Conservation (phyloP, 768 basidiomycete genomes). For the Russula earlei region DNA sequence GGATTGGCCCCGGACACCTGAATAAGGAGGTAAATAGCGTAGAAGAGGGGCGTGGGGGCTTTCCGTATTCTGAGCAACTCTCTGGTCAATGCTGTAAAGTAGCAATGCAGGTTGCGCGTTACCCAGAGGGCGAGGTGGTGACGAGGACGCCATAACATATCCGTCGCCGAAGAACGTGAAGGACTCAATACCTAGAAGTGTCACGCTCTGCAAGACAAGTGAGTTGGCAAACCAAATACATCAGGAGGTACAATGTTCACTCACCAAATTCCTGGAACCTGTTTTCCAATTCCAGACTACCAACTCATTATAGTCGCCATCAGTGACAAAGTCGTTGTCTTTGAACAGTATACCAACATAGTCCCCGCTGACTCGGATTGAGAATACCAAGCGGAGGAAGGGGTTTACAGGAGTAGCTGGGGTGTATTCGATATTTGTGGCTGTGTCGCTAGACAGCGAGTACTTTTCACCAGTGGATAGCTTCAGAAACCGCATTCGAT, state of each 20-base stretch:
- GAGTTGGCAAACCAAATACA: background rate
- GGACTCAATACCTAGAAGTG: background rate
- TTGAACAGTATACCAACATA: conserved; percentile 12
- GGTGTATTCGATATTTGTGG: conserved; percentile 11
- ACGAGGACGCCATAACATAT: conserved; percentile 7
- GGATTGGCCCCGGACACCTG: background rate
- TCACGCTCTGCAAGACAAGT: background rate
- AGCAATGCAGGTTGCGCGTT: conserved; percentile 3
- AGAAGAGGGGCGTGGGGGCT: background rate
- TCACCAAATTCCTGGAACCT: conserved; percentile 5
- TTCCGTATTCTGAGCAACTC: background rate
- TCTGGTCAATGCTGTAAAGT: conserved; percentile 11
- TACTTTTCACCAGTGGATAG: conserved; percentile 12
- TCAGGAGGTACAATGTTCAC: background rate
- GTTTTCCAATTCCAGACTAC: conserved; percentile 20
- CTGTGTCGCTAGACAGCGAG: background rate
- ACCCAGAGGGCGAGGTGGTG: background rate
- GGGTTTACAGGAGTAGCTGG: background rate
- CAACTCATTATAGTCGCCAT: background rate
- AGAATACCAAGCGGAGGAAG: background rate
- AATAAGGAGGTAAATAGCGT: background rate
- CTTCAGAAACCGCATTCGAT: conserved; percentile 1
- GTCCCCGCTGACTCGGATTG: conserved; percentile 14
- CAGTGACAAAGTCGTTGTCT: background rate
- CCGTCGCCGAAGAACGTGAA: conserved; percentile 10